Evolutionary conservation across 1,284 basidiomycete species (phyloP).

Genomic region (Rhodotorula sp.): DNA sequence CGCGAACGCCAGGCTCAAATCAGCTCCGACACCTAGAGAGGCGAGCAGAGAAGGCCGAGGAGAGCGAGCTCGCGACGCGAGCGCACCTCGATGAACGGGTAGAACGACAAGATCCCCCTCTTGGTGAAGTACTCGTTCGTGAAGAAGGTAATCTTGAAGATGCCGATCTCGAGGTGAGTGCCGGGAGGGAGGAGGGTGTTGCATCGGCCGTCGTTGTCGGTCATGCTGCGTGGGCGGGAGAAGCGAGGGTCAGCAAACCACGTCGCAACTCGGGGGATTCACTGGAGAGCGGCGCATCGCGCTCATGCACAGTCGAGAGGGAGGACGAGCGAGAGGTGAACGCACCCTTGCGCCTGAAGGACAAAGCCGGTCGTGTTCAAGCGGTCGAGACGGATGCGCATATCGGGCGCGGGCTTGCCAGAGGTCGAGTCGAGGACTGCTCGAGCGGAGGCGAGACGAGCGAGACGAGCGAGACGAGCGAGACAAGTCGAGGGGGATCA

Average conservation of each 20-base stretch:
- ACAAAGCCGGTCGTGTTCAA: conserved; percentile 43
- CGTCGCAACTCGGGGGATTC: neutral
- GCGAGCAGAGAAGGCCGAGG: too few relatives aligned
- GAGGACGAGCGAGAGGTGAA: neutral
- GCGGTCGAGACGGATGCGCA: conserved; percentile 44
- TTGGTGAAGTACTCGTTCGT: conserved; percentile 43
- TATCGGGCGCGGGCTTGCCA: conserved; percentile 45
- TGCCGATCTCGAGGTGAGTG: conserved; percentile 39
- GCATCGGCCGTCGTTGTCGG: conserved; percentile 45
- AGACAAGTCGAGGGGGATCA: neutral
- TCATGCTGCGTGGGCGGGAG: conserved; percentile 30
- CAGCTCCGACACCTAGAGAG: too few relatives aligned
- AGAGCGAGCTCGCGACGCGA: too few relatives aligned
- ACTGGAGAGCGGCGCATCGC: neutral
- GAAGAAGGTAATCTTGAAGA: conserved; percentile 47
- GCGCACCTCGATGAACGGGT: conserved; percentile 46
- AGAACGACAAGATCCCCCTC: conserved; percentile 43
- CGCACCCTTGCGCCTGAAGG: conserved; percentile 41
- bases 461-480: neutral
- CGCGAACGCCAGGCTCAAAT: neutral
- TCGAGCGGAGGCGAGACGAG: neutral
- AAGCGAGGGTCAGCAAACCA: neutral
- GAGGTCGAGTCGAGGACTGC: conserved; percentile 47
- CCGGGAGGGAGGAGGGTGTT: conserved; percentile 35
- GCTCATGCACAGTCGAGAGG: neutral